Evolutionary conservation across 768 basidiomycete genomes (phyloP), one percentile per base, ranked within the genome.

Genomic region (Leccinellum rugosiceps): DNA sequence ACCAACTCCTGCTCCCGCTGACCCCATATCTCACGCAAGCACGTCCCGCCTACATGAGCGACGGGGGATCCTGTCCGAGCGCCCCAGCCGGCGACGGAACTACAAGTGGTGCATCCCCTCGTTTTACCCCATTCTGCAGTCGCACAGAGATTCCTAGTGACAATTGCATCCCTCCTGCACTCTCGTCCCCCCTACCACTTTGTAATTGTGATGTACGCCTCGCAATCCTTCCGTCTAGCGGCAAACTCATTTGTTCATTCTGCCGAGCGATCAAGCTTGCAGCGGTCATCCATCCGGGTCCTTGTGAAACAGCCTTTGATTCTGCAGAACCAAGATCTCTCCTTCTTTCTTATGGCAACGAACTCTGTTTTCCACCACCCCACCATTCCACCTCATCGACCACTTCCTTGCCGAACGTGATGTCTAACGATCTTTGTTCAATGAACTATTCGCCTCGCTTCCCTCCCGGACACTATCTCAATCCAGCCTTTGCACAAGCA

Each of bases 401-500:
- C 23, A 21, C 17, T 35, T 49, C 54, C 19, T 19, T 52, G n/a
- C 46, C 45, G n/a, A 45, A 50, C 47, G 25, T 49, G 6, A 47
- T 15, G 19, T 47, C 59, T 4, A 47, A 54, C 38, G 59, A 58
- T 3, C 66, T 70, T 49, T 61, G 51, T 13, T 60, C 68, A 1
- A 54, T 47, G 21, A 62, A 68, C 49, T 68, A 80, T 60, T 82
- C 81, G 14, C 73, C 72, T 31, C 79, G 78, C 21, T 92, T 93
- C 65, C 84, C 86, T 1, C 64, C 69, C 4, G 80, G 78, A 1
- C 89, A 93, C 69, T 66, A 67, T 34, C 80, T 93, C 48, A 77
- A 86, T 64, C 66, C 78, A 6, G 74, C 77, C 45, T 93, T 93
- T 63, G 82, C 82, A 49, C 75, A 73, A 43, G 67, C 66, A 48